Base-by-base conservation (phyloP, 169 alveolate species). In the Babesia gibsoni region DNA sequence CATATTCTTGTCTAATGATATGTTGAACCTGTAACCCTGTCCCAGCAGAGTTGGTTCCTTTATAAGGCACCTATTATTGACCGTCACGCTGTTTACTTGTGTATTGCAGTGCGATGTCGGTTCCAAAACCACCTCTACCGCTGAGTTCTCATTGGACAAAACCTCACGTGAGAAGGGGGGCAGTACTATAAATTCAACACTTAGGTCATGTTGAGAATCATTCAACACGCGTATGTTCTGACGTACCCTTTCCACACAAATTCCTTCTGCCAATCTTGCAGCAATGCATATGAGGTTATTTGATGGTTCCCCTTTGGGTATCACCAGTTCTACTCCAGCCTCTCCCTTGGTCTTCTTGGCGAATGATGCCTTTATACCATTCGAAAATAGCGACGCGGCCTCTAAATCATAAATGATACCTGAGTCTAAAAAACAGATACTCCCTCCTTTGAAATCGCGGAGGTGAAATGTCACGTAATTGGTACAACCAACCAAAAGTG, bases 151-250 rank as follows among this genome's bases (percentile, higher is more conserved):
- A 4, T 56, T 43, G 20, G 72, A 18, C 25, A 22, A 16, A 7
- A 61, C 43, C 25, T 42, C 72, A 8, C 72, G 27, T 45, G 61
- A 61, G 59, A 61, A 61, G 7, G 72, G 72, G 0, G 72, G 72
- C 22, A 61, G 5, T 14, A 61, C 23, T 0, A 37, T 46, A 20
- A 61, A 61, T 27, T 27, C 59, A 14, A 61, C 61, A 3, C 45
- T 18, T 16, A 45, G 16, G 16, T 43, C 58, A 29, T 7, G 46
- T 4, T 36, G 23, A 27, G 18, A 4, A 2, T 23, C 16, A 10
- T 14, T 46, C 27, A 20, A 23, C 3, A 61, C 29, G 3, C 6
- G 16, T 12, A 61, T 58, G 36, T 0, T 30, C 46, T 61, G 72
- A 8, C 2, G 1, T 0, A 61, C 30, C 45, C 9, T 12, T n/a